Percentiles rank a stretch among this genome's conserved stretches.
phyloP scores from a whole-genome alignment of 179 eudicot genomes.

The Silene coronaria region DNA sequence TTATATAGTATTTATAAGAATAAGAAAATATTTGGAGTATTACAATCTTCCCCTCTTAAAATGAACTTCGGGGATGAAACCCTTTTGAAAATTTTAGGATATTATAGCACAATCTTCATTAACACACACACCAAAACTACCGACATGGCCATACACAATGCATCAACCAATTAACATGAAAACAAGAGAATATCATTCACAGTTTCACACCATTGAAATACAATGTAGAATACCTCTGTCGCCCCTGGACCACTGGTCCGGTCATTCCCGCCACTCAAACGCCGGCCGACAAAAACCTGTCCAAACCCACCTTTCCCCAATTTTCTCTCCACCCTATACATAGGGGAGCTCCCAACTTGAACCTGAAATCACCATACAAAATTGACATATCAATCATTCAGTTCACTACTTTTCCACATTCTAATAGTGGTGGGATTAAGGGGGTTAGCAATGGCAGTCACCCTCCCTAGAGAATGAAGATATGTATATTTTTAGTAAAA shows the following conservation, averaged over 20 bases:
- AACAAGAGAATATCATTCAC: neutral
- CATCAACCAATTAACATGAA: neutral
- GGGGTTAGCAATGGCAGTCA: too few species aligned
- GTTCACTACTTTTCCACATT: neutral
- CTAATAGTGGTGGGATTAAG: too few species aligned
- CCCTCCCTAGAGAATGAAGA: too few species aligned
- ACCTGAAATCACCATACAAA: slow-evolving; percentile 33
- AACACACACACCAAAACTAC: neutral
- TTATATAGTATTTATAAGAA: too few species aligned
- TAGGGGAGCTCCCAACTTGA: slow-evolving; percentile 80
- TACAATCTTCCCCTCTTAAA: too few species aligned
- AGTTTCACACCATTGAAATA: neutral
- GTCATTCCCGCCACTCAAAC: slow-evolving; percentile 59
- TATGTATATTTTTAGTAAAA: too few species aligned
- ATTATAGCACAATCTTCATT: too few species aligned
- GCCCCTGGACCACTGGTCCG: slow-evolving; percentile 63
- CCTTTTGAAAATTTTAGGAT: too few species aligned
- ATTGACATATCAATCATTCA: neutral
- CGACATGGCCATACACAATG: neutral
- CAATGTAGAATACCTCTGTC: slow-evolving; percentile 44
- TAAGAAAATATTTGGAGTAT: too few species aligned
- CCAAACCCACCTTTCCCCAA: slow-evolving; percentile 93
- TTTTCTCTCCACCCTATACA: slow-evolving; percentile 68
- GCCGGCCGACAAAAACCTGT: slow-evolving; percentile 84
- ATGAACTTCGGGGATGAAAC: too few species aligned